Evolutionary conservation across 345 rosid genomes (phyloP), one percentile per base, ranked within the genome.

Genomic region (Pelargonium nanum): DNA sequence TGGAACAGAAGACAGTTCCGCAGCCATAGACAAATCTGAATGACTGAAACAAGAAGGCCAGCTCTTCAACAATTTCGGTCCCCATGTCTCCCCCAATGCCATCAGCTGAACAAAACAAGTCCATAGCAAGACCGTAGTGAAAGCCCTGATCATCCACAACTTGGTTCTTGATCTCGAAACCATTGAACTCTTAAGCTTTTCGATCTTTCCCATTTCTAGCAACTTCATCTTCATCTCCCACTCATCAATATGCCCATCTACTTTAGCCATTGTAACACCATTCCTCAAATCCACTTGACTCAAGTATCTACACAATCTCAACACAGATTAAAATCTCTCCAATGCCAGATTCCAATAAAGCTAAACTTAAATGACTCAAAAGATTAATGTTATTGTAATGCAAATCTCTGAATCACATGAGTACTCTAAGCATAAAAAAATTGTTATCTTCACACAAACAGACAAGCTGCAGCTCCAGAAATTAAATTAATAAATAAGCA

Each of bases 141-240:
- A 80, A 62, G 95, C 99, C 4, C 99, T 79, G 61, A 94, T 82
- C 90, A 88, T 78, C 99, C 99, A 94, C 66, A 94, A 63, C 78
- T 92, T 94, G 89, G 76, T 82, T 59, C 80, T 80, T 57, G 72
- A 69, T 57, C 63, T 60, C 4, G 63, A 58, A 56, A 63, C 17
- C 50, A 69, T 34, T 1, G 96, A 79, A 68, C 76, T 74, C 81
- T 75, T 81, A 13, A 84, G 65, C 76, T 85, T 84, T 68, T 83
- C 91, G 22, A 68, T 65, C 72, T 74, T 64, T 50, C 61, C 71
- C 50, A 65, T 78, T 40, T 77, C 83, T 44, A 73, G 75, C 58
- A 65, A 67, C 68, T 66, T 75, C 57, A 84, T 54, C 51, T 71
- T 69, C 75, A 69, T 82, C 67, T 48, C 71, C 81, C 75, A 72